A percentile compares a stretch with the other conserved stretches of the same genome.
Conservation (phyloP, 2,329 filamentous ascomycete genomes). For the Calonectria multiphialidica region DNA sequence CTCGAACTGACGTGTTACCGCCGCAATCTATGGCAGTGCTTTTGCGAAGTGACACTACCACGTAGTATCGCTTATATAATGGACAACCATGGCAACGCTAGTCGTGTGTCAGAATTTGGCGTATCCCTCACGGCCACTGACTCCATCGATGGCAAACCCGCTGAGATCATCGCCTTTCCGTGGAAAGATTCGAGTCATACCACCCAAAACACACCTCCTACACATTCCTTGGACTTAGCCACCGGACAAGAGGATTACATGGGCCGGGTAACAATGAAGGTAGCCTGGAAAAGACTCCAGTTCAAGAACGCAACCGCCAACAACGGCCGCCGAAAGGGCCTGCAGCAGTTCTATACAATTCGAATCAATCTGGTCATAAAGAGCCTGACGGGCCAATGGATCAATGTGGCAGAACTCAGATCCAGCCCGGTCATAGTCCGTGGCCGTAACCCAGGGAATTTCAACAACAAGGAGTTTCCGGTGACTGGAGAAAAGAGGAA, state of each 20-base stretch:
- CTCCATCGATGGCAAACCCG: conserved; percentile 89
- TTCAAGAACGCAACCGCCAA: conserved; percentile 98
- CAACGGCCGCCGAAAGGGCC: conserved; percentile 91
- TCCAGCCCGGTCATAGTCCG: conserved; percentile 95
- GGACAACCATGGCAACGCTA: conserved; percentile 80
- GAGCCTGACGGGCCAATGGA: conserved; percentile 72
- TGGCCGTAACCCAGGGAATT: conserved; percentile 92
- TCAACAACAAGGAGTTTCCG: conserved; percentile 85
- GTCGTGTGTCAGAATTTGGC: conserved; percentile 82
- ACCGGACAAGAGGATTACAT: conserved; percentile 79
- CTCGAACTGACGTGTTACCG: conserved; percentile 90
- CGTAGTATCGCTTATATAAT: conserved; percentile 75
- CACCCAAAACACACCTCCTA: conserved; percentile 66
- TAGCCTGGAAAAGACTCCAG: conserved; percentile 94
- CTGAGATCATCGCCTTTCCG: conserved; percentile 95
- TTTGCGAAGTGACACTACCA: conserved; percentile 86
- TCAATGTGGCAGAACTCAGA: conserved; percentile 84
- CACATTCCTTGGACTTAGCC: conserved; percentile 65
- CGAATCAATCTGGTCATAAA: conserved; percentile 88
- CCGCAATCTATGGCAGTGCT: conserved; percentile 94
- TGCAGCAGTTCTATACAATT: conserved; percentile 95
- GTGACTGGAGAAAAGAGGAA: conserved; percentile 67
- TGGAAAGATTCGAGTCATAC: conserved; percentile 79
- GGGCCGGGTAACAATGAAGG: conserved; percentile 82
- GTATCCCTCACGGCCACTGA: conserved; percentile 88